Percentiles rank a stretch among this genome's conserved stretches.
Conservation (phyloP, 768 basidiomycete species). For the Hebeloma cylindrosporum region DNA sequence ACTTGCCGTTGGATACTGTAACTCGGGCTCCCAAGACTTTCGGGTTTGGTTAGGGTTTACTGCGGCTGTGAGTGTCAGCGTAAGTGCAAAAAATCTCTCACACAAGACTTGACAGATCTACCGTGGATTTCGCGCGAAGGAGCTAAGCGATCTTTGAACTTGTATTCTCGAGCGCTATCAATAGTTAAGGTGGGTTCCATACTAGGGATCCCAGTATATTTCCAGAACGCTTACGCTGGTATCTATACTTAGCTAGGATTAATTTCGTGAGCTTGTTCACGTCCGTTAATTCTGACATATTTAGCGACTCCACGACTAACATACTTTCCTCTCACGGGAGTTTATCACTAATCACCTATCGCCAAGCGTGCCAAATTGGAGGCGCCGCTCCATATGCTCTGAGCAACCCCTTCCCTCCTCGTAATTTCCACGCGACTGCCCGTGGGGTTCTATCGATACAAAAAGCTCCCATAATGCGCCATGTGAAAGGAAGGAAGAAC, state of each 20-base stretch:
- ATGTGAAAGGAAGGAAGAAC: slow-evolving; percentile 9
- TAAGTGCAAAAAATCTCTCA: not conserved
- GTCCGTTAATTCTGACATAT: no score
- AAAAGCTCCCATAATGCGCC: slow-evolving; percentile 12
- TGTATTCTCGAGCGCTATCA: no score
- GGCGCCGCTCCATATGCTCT: slow-evolving; percentile 12
- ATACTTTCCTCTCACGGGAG: slow-evolving; percentile 14
- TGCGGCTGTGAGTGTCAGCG: slow-evolving; percentile 9
- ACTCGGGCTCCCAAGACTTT: not conserved
- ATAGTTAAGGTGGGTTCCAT: no score
- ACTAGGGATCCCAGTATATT: no score
- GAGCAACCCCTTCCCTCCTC: slow-evolving; percentile 9
- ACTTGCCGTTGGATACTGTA: not conserved
- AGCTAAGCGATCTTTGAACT: no score
- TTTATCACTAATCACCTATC: slow-evolving; percentile 15
- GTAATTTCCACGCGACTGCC: slow-evolving; percentile 13
- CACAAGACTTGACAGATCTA: slow-evolving; percentile 7
- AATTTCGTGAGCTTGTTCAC: no score
- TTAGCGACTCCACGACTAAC: no score
- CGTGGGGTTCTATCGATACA: slow-evolving; percentile 8
- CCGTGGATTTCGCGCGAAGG: slow-evolving; percentile 9
- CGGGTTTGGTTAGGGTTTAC: slow-evolving; percentile 7
- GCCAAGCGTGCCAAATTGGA: slow-evolving; percentile 15
- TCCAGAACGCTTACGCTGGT: no score
- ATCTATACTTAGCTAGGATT: no score